A percentile compares a stretch with the other conserved stretches of the same genome.
These are phyloP conservation scores for Cladosporium oxysporum DNA, from an alignment of 2,329 filamentous ascomycete genomes.

Conservation along the genomic window DNA sequence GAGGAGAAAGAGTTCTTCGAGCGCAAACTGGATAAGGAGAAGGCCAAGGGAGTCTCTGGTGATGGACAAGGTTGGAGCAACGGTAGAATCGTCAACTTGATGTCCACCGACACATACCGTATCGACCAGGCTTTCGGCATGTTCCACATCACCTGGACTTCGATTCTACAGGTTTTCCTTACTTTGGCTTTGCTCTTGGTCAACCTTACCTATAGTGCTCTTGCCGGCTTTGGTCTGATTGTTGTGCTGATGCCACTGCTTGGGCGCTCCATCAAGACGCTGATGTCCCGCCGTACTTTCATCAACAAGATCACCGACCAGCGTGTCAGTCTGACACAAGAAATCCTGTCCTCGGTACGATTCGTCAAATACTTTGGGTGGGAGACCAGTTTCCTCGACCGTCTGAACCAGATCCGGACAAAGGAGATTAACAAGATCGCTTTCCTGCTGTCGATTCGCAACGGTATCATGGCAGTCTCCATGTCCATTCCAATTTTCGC, in stretches of 20 bases:
- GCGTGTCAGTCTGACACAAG: conserved; percentile 85
- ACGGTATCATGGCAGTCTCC: conserved; percentile 79
- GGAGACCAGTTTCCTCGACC: conserved; percentile 82
- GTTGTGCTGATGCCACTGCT: conserved; percentile 76
- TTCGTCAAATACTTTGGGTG: conserved; percentile 98
- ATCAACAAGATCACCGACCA: conserved; percentile 97
- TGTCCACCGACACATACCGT: conserved; percentile 94
- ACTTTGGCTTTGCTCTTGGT: conserved; percentile 78
- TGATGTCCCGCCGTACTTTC: conserved; percentile 71
- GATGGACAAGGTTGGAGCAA: conserved; percentile 88
- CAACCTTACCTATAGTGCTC: conserved; percentile 86
- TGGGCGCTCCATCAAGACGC: conserved; percentile 71
- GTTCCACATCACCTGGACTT: conserved; percentile 90
- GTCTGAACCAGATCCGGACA: conserved; percentile 71
- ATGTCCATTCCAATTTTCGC: conserved; percentile 90
- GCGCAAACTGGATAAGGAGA: conserved; percentile 47
- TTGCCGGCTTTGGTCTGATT: conserved; percentile 83
- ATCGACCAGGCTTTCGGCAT: conserved; percentile 85
- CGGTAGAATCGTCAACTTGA: conserved; percentile 85
- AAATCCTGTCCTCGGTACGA: conserved; percentile 85
- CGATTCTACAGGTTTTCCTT: conserved; percentile 74
- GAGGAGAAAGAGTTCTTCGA: conserved; percentile 55
- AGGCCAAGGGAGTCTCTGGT: conserved; percentile 55
- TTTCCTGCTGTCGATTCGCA: conserved; percentile 76
- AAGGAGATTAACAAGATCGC: conserved; percentile 84